Percentiles rank a stretch among this genome's conserved stretches.
phyloP scores from a whole-genome alignment of 2,329 filamentous ascomycete genomes.

The Macrophomina phaseolina region DNA sequence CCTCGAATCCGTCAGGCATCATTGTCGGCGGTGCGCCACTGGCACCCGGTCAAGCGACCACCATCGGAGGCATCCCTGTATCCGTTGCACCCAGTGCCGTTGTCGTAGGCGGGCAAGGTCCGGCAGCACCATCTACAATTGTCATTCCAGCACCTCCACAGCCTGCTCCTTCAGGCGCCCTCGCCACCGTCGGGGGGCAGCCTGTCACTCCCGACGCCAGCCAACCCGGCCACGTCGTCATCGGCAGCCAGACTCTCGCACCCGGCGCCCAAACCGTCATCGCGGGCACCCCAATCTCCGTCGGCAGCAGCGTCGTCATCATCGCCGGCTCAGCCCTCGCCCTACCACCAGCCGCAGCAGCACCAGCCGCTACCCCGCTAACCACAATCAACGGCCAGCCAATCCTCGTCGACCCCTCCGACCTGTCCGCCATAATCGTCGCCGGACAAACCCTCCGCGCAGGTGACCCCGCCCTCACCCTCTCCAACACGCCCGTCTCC shows the following conservation, averaged over 20 bases:
- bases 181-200: background rate
- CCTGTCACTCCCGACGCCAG: background rate
- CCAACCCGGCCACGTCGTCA: background rate
- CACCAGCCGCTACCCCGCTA: too few relatives aligned
- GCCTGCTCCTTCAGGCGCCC: background rate
- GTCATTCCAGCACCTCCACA: background rate
- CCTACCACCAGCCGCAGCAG: too few relatives aligned
- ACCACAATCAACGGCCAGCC: too few relatives aligned
- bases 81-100: conserved; percentile 2
- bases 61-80: background rate
- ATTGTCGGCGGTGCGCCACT: background rate
- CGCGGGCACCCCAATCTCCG: background rate
- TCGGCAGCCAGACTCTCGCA: background rate
- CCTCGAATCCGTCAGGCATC: background rate
- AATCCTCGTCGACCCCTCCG: background rate
- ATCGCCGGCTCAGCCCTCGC: background rate
- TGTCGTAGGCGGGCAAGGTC: background rate
- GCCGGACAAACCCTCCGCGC: background rate
- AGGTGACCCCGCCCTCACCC: background rate
- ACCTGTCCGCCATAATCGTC: background rate
- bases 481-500: background rate
- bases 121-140: background rate
- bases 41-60: background rate
- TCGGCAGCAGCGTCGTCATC: background rate
- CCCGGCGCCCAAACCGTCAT: background rate